Conservation (phyloP, 1,284 basidiomycete species). For the Ganoderma resinaceum region DNA sequence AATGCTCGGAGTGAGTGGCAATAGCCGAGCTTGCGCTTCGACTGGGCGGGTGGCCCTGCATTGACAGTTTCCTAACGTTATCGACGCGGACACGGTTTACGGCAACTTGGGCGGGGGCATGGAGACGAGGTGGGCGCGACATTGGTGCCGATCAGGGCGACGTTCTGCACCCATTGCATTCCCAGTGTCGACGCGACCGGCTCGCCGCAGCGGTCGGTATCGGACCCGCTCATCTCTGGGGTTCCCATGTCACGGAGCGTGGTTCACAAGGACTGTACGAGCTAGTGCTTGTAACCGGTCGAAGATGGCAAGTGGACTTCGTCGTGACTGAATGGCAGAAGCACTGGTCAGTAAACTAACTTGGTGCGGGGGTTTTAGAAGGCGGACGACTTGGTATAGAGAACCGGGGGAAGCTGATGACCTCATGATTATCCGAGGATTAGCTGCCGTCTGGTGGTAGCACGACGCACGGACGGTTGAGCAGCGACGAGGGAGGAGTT, state of each 20-base stretch:
- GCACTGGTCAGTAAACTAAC: constrained; percentile 16
- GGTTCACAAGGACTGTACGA: background rate
- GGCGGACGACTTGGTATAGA: constrained; percentile 7
- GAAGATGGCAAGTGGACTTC: constrained; percentile 4
- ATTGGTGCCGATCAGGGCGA: constrained; percentile 14
- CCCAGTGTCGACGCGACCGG: background rate
- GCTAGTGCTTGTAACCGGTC: background rate
- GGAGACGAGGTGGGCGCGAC: constrained; percentile 2
- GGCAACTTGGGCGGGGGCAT: background rate
- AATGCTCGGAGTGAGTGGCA: background rate
- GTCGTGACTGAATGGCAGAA: constrained; percentile 22
- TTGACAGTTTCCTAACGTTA: background rate
- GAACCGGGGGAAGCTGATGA: constrained; percentile 20
- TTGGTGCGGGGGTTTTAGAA: constrained; percentile 15
- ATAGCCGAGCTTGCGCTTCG: background rate
- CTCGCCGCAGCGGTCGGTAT: background rate
- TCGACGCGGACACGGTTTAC: background rate
- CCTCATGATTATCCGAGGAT: constrained; percentile 32
- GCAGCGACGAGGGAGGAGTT: background rate
- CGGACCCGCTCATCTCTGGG: background rate
- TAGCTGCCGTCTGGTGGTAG: constrained; percentile 9
- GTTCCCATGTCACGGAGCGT: constrained; percentile 1
- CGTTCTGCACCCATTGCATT: background rate
- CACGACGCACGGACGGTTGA: constrained; percentile 13
- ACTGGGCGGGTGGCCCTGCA: background rate